A percentile compares a stretch with the other conserved stretches of the same genome.
phyloP scores from a whole-genome alignment of 805 yeast species.

The Wickerhamiella alocasiicola region DNA sequence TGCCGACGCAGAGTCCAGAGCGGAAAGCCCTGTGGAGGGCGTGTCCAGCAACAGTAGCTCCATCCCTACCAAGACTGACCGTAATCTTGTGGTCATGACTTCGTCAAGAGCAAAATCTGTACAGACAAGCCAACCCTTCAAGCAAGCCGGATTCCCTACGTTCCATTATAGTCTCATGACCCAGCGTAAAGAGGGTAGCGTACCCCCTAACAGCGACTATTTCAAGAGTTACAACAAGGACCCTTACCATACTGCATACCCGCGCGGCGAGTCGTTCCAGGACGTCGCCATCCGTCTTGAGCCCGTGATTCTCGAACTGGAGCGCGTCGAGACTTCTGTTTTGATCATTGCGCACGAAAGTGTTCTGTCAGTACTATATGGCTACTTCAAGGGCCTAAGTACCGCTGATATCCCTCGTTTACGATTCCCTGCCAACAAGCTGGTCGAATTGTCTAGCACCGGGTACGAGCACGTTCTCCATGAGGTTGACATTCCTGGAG shows the following conservation, averaged over 20 bases:
- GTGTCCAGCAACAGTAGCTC: not conserved
- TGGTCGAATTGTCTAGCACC: slow-evolving; percentile 53
- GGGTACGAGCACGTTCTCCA: slow-evolving; percentile 20
- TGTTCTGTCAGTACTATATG: slow-evolving; percentile 77
- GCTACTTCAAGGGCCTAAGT: slow-evolving; percentile 86
- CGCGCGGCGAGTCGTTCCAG: slow-evolving; percentile 90
- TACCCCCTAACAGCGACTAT: not conserved
- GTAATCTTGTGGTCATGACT: slow-evolving; percentile 72
- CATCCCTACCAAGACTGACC: not conserved
- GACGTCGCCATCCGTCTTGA: slow-evolving; percentile 91
- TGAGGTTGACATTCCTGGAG: slow-evolving; percentile 17
- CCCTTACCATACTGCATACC: slow-evolving; percentile 86
- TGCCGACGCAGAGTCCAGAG: slow-evolving; percentile 6
- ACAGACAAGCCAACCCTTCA: slow-evolving; percentile 63
- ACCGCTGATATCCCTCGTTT: slow-evolving; percentile 75
- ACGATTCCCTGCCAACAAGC: slow-evolving; percentile 65
- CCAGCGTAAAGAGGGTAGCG: slow-evolving; percentile 52
- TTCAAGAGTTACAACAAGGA: slow-evolving; percentile 38
- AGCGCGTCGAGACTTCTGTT: slow-evolving; percentile 68
- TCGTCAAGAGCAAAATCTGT: slow-evolving; percentile 77
- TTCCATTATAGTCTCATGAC: slow-evolving; percentile 72
- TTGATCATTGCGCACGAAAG: slow-evolving; percentile 89
- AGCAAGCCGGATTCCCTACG: slow-evolving; percentile 47
- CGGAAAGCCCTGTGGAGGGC: slow-evolving; percentile 1
- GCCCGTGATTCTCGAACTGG: slow-evolving; percentile 86